Conservation (phyloP, 2,329 filamentous ascomycete genomes). For the Colletotrichum agaves region DNA sequence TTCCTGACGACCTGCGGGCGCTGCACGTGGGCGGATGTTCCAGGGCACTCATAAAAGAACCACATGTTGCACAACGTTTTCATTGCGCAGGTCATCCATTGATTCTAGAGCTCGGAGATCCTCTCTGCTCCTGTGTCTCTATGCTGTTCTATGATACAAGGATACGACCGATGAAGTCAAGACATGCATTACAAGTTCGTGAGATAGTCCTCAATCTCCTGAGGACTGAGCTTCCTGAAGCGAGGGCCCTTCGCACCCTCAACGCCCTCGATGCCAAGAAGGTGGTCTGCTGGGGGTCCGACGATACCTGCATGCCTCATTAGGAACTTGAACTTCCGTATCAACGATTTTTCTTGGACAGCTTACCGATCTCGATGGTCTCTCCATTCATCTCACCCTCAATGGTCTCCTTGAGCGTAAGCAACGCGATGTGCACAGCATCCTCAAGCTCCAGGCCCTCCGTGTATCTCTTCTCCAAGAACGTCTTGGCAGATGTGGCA, state of each 20-base stretch:
- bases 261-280: constrained; percentile 91
- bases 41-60: background rate
- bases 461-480: constrained; percentile 98
- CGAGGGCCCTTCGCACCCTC: constrained; percentile 85
- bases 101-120: constrained; percentile 36
- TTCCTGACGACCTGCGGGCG: background rate
- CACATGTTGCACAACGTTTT: background rate
- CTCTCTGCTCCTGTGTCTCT: constrained; percentile 32
- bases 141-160: constrained; percentile 52
- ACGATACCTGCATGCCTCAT: constrained; percentile 78
- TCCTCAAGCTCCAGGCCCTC: constrained; percentile 97
- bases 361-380: constrained; percentile 94
- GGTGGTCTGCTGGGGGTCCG: constrained; percentile 90
- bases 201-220: constrained; percentile 99
- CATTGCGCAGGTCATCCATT: constrained; percentile 35
- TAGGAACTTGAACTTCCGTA: background rate
- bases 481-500: constrained; percentile 97
- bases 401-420: constrained; percentile 99
- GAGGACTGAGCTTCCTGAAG: constrained; percentile 93
- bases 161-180: constrained; percentile 41
- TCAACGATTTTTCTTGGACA: background rate
- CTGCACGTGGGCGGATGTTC: background rate
- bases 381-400: constrained; percentile 99
- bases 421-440: constrained; percentile 95
- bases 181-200: constrained; percentile 83